Evolutionary conservation across 371 early-diverging fungal species (phyloP), one percentile per base, ranked within the genome.

Genomic region (Zopfochytrium polystomum): DNA sequence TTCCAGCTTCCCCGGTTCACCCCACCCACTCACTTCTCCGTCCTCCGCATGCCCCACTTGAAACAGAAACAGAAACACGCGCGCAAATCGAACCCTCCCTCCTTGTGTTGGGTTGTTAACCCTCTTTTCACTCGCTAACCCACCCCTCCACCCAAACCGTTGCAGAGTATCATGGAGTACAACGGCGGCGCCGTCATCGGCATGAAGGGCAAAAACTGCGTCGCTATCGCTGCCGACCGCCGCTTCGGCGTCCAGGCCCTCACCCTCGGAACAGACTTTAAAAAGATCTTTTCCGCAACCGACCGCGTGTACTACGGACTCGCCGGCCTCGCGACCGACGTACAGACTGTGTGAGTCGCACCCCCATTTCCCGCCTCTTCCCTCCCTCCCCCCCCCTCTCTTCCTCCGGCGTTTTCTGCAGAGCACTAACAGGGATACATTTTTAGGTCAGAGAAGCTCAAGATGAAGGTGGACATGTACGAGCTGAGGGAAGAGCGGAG

Each of bases 121-220:
- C n/a, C n/a, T n/a, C n/a, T n/a, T n/a, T n/a, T n/a, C n/a, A n/a
- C n/a, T n/a, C n/a, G n/a, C n/a, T n/a, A n/a, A n/a, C n/a, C n/a
- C n/a, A n/a, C n/a, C n/a, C n/a, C n/a, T n/a, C n/a, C n/a, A n/a
- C n/a, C n/a, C n/a, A n/a, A n/a, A n/a, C n/a, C n/a, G n/a, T n/a
- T n/a, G n/a, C 54, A 70, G 73, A 63, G 64, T 33, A 74, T 75
- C 46, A 77, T 75, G 76, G 72, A 75, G 46, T 93, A 93, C 74
- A 95, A 95, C 81, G 97, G 97, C 64, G 87, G 89, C 69, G 91
- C 96, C 63, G 80, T 99, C 57, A 90, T 99, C 67, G 99, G 98
- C 67, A 98, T 99, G 98, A 86, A 85, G 45, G 99, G 99, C 71
- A 97, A 99, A 77, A 84, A 90, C 75, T 96, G 96, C 73, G 96